Conservation (phyloP, 768 basidiomycete genomes). For the Exsudoporus frostii region DNA sequence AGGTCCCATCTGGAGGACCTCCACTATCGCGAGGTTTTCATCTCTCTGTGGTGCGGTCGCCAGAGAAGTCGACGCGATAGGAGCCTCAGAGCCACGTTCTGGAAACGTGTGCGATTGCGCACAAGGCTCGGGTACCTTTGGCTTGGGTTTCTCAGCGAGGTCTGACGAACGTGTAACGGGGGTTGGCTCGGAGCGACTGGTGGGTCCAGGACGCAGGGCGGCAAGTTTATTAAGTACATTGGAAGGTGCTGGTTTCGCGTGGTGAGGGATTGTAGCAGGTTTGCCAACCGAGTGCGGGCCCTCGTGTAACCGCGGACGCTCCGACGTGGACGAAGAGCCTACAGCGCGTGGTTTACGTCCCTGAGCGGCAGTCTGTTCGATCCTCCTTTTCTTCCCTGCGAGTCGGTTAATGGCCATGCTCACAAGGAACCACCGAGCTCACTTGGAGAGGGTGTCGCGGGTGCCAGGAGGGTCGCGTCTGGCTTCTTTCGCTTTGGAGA, state of each 20-base stretch:
- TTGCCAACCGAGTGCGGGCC: constrained; percentile 7
- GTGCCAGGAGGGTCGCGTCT: constrained; percentile 40
- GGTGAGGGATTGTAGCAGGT: constrained; percentile 2
- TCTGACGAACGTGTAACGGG: constrained; percentile 32
- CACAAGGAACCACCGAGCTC: constrained; percentile 19
- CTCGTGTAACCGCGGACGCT: constrained; percentile 14
- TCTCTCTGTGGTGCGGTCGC: constrained; percentile 38
- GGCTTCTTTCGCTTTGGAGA: constrained; percentile 50
- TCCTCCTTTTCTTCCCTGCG: constrained; percentile 44
- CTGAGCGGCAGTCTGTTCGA: constrained; percentile 28
- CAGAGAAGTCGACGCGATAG: constrained; percentile 2
- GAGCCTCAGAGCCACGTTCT: constrained; percentile 6
- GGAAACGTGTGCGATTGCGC: background rate
- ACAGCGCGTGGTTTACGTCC: constrained; percentile 19
- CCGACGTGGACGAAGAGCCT: constrained; percentile 7
- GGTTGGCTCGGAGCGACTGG: constrained; percentile 11
- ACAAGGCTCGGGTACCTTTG: constrained; percentile 8
- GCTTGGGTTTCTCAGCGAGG: constrained; percentile 19
- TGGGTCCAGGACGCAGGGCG: constrained; percentile 27
- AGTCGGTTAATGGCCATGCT: background rate
- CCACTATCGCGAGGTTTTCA: constrained; percentile 65
- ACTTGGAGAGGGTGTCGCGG: constrained; percentile 68
- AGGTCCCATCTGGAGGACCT: constrained; percentile 77
- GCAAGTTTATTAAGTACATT: constrained; percentile 53
- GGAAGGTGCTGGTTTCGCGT: constrained; percentile 45